phyloP scores from a whole-genome alignment of 768 basidiomycete species.

The Strobilomyces dryophilus region DNA sequence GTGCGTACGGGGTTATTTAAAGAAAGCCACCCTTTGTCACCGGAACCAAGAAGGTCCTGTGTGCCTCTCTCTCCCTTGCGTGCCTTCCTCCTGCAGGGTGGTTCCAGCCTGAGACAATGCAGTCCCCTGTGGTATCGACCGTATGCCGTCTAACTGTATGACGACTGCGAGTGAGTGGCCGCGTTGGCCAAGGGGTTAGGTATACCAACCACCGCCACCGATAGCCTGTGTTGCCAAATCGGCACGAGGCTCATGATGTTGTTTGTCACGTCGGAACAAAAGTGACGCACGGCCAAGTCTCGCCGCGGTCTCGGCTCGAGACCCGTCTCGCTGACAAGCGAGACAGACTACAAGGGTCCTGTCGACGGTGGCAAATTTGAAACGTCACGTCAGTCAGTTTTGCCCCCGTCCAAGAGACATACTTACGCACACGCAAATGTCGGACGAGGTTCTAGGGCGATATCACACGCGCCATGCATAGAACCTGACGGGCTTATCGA shows the following conservation, averaged over 20 bases:
- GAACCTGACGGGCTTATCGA: background rate
- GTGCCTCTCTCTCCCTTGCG: background rate
- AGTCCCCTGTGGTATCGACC: background rate
- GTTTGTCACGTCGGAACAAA: background rate
- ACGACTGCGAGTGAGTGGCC: background rate
- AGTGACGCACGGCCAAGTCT: background rate
- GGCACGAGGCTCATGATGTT: background rate
- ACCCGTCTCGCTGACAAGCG: background rate
- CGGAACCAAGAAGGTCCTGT: background rate
- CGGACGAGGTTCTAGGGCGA: background rate
- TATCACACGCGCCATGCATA: background rate
- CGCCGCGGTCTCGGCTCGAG: constrained; percentile 1
- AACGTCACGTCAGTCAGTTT: background rate
- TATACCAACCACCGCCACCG: background rate
- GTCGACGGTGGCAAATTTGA: background rate
- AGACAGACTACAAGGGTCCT: background rate
- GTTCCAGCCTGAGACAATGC: background rate
- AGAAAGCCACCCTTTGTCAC: background rate
- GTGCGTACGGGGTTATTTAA: no score
- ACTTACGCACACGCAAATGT: background rate
- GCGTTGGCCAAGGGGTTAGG: background rate
- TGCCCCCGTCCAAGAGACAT: background rate
- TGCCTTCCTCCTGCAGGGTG: background rate
- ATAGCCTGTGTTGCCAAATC: background rate
- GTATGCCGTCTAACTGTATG: background rate